Percentiles rank a stretch among this genome's conserved stretches.
Conservation (phyloP, 1,284 basidiomycete genomes). For the Boletus albobrunnescens region DNA sequence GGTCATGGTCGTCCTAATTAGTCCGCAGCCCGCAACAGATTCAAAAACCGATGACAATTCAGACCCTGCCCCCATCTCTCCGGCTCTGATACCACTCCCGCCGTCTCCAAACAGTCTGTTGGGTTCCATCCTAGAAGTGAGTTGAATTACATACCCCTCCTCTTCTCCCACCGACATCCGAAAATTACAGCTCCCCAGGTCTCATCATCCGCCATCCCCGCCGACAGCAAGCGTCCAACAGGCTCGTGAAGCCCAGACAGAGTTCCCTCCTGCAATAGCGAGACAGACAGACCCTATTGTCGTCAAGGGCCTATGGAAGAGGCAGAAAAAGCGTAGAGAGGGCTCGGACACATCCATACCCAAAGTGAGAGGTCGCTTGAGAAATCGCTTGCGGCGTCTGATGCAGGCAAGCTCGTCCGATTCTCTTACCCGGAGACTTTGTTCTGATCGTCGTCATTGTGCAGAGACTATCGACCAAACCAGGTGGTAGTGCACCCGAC, state of each 20-base stretch:
- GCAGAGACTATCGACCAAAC: conserved; percentile 13
- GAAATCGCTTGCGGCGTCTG: conserved; percentile 15
- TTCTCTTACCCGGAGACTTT: not conserved
- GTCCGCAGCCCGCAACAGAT: conserved; percentile 9
- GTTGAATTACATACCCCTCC: not conserved
- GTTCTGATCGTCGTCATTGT: conserved; percentile 1
- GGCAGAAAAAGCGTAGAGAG: conserved; percentile 5
- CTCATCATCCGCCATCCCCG: conserved; percentile 5
- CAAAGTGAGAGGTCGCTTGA: conserved; percentile 6
- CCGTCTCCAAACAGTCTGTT: conserved; percentile 22
- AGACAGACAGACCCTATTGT: not conserved
- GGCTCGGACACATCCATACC: conserved; percentile 4
- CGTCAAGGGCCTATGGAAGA: conserved; percentile 16
- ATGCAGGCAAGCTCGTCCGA: conserved; percentile 12
- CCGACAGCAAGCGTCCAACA: conserved; percentile 2
- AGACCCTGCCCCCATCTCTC: conserved; percentile 8
- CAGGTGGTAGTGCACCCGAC: not conserved
- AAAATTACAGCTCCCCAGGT: conserved; percentile 17
- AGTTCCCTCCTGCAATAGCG: not conserved
- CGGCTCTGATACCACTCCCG: conserved; percentile 23
- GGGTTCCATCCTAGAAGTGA: conserved; percentile 23
- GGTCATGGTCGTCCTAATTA: conserved; percentile 1
- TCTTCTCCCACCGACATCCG: not conserved
- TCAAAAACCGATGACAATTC: conserved; percentile 4
- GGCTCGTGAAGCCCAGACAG: conserved; percentile 9